Evolutionary conservation across 306 rosid genomes (phyloP).

Genomic region (Cicer bijugum): DNA sequence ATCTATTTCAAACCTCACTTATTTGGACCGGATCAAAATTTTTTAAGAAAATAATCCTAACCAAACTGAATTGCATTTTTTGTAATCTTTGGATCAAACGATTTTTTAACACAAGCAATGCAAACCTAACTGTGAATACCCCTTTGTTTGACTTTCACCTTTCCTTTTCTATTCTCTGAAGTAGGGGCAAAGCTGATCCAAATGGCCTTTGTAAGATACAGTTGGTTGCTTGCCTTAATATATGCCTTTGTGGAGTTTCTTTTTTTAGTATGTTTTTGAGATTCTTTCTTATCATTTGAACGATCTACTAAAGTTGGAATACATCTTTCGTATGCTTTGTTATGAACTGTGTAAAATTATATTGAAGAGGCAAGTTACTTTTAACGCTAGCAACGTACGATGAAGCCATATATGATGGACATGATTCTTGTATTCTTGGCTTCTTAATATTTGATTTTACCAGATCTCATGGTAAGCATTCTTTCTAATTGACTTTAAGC

Average conservation of each 20-base stretch:
- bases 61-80: background rate
- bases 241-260: background rate
- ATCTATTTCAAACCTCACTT: background rate
- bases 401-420: background rate
- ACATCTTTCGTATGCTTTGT: background rate
- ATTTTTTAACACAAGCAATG: too few species aligned
- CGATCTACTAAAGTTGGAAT: slow-evolving; percentile 1
- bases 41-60: background rate
- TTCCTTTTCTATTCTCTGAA: slow-evolving; percentile 21
- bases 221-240: slow-evolving; percentile 22
- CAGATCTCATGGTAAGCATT: background rate
- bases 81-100: background rate
- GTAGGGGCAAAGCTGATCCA: background rate
- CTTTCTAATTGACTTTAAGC: slow-evolving; percentile 35
- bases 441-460: slow-evolving; percentile 36
- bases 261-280: background rate
- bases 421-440: slow-evolving; percentile 14
- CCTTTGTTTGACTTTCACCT: slow-evolving; percentile 1
- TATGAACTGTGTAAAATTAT: slow-evolving; percentile 7
- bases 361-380: background rate
- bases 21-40: background rate
- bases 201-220: background rate
- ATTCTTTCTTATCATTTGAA: background rate
- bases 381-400: background rate
- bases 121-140: background rate